Evolutionary conservation across 345 rosid species (phyloP), one percentile per base, ranked within the genome.

Genomic region (Linum trigynum): DNA sequence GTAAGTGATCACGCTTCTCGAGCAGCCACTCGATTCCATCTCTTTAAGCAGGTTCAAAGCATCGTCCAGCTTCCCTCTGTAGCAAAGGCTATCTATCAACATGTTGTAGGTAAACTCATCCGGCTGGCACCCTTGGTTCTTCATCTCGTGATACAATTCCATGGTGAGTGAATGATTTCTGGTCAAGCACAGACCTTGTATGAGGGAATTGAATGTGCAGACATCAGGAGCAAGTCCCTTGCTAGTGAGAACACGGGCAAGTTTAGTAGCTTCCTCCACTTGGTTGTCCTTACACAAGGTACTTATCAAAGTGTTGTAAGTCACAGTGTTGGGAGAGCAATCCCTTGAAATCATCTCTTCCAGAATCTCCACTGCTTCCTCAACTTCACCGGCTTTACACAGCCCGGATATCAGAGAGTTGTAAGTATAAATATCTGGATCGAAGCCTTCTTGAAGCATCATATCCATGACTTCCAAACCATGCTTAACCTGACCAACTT

Each of bases 261-360:
- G 90, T 68, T 79, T 81, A 0, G 77, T 82, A 38, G 96, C 98
- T 66, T 88, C 85, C 61, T 90, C 91, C 38, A 92, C 67, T 73
- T 82, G 90, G 71, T 88, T 92, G 78, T 88, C 97, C 70, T 86
- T 87, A 23, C 91, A 90, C 65, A 92, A 75, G 38, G 87, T 82
- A 78, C 85, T 81, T 73, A 92, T 90, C 68, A 92, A 67, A n/a
- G 94, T 88, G 77, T 90, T 92, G 68, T 86, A 88, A n/a, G 97
- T 88, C 8, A 90, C 94, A 0, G 86, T 86, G 57, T 90, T 86
- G 2, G 96, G 98, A 3, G 89, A 80, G 75, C 96, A 92, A 70
- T 83, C 96, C 78, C 92, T 82, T 11, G 75, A 77, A 8, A 90
- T 66, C 98, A 92, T 92, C 83, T 85, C 85, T 66, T 84, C 72